Conservation (phyloP, 768 basidiomycete species). For the Xanthoconium stramineum region DNA sequence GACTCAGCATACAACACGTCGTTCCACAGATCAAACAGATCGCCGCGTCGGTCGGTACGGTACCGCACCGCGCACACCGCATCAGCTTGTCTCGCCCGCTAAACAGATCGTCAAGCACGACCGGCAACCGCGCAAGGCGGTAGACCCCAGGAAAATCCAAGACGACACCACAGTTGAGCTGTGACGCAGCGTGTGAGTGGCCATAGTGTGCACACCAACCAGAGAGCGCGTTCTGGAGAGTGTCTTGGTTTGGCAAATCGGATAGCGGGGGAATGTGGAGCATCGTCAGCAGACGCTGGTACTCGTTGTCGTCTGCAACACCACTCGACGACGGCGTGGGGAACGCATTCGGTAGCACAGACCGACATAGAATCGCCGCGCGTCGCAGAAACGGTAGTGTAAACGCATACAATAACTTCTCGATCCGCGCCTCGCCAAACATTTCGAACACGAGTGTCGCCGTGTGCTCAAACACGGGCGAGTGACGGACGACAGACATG, state of each 20-base stretch:
- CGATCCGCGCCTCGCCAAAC: slow-evolving; percentile 80
- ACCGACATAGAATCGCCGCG: slow-evolving; percentile 79
- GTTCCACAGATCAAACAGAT: slow-evolving; percentile 90
- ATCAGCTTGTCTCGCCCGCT: slow-evolving; percentile 68
- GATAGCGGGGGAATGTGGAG: slow-evolving; percentile 79
- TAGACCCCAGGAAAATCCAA: slow-evolving; percentile 85
- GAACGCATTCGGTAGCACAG: slow-evolving; percentile 65
- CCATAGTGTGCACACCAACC: slow-evolving; percentile 92
- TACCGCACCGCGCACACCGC: slow-evolving; percentile 73
- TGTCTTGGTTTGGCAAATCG: slow-evolving; percentile 78
- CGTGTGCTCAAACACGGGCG: slow-evolving; percentile 81
- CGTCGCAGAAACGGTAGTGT: slow-evolving; percentile 90
- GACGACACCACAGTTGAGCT: slow-evolving; percentile 72
- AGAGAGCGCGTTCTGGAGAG: slow-evolving; percentile 81
- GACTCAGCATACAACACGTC: slow-evolving; percentile 85
- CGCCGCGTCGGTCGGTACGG: slow-evolving; percentile 79
- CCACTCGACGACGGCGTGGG: slow-evolving; percentile 39
- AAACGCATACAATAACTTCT: slow-evolving; percentile 82
- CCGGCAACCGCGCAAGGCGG: slow-evolving; percentile 76
- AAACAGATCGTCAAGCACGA: slow-evolving; percentile 81
- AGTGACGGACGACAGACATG: slow-evolving; percentile 87
- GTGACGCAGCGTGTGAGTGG: slow-evolving; percentile 72
- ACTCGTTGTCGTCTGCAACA: slow-evolving; percentile 58
- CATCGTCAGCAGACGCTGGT: slow-evolving; percentile 68
- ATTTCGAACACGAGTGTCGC: slow-evolving; percentile 75